These are phyloP conservation scores for Ophiostoma sp. DNA, from an alignment of 2,329 filamentous ascomycete species.

Conservation along the genomic window DNA sequence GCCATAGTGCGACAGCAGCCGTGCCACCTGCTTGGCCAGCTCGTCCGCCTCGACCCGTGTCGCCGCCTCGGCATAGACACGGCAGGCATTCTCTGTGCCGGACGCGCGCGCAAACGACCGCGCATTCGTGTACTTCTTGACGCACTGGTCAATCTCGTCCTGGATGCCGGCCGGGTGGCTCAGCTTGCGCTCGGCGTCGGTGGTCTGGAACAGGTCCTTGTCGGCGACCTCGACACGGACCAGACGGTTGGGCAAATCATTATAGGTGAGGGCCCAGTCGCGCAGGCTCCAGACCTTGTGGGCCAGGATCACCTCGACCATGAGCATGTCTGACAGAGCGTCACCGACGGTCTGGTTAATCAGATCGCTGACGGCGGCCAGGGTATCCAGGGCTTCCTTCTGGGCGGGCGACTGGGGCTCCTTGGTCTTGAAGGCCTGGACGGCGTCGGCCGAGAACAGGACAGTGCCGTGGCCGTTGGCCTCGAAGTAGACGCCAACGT, in stretches of 20 bases:
- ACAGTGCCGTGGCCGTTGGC: slow-evolving; percentile 97
- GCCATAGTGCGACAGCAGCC: slow-evolving; percentile 66
- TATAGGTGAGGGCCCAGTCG: slow-evolving; percentile 92
- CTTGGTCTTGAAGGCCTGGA: slow-evolving; percentile 74
- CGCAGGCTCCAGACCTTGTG: slow-evolving; percentile 89
- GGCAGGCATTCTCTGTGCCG: slow-evolving; percentile 92
- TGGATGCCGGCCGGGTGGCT: slow-evolving; percentile 78
- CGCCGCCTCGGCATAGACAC: slow-evolving; percentile 93
- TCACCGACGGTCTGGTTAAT: slow-evolving; percentile 99
- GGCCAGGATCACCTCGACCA: slow-evolving; percentile 93
- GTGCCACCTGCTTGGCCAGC: slow-evolving; percentile 78
- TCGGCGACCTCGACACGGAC: slow-evolving; percentile 87
- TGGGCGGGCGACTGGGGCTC: slow-evolving; percentile 89
- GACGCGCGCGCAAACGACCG: slow-evolving; percentile 89
- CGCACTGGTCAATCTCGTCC: slow-evolving; percentile 79
- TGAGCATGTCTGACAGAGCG: slow-evolving; percentile 90
- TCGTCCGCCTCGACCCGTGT: slow-evolving; percentile 89
- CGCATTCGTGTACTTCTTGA: slow-evolving; percentile 87
- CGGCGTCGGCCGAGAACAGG: slow-evolving; percentile 83
- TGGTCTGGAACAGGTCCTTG: slow-evolving; percentile 86
- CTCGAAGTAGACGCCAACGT: slow-evolving; percentile 97
- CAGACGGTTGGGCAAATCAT: slow-evolving; percentile 91
- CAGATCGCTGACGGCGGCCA: slow-evolving; percentile 79
- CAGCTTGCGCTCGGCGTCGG: slow-evolving; percentile 87
- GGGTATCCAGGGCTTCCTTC: slow-evolving; percentile 81